Percentiles rank a stretch among this genome's conserved stretches.
Conservation (phyloP, 805 yeast genomes). For the Lipomyces yamadae region DNA sequence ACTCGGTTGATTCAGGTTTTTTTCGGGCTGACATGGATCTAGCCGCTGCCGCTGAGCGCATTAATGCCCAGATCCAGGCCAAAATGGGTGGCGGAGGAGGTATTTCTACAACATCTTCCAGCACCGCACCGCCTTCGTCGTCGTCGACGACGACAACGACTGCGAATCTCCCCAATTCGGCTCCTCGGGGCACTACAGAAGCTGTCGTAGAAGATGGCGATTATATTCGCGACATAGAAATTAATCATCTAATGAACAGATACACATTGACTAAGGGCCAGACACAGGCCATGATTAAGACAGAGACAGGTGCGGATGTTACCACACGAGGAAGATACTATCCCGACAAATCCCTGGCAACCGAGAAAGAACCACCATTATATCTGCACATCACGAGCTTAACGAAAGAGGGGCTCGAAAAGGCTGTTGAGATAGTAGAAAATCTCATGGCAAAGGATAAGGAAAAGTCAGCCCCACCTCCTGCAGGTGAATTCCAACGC, state of each 20-base stretch:
- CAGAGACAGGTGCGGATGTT: constrained; percentile 45
- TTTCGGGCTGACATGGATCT: neutral
- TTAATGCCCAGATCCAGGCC: constrained; percentile 43
- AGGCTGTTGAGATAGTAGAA: constrained; percentile 69
- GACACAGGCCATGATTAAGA: constrained; percentile 43
- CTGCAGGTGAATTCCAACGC: constrained; percentile 12
- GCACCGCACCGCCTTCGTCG: neutral
- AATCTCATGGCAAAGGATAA: constrained; percentile 50
- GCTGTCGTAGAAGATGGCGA: constrained; percentile 31
- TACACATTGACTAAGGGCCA: constrained; percentile 46
- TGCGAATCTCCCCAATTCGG: neutral
- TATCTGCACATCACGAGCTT: constrained; percentile 67
- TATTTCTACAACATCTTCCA: constrained; percentile 2
- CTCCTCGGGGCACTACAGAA: constrained; percentile 11
- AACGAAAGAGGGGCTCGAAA: constrained; percentile 48
- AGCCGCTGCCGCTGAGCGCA: constrained; percentile 46
- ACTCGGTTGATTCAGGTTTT: neutral
- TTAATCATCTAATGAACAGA: constrained; percentile 46
- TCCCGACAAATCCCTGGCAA: constrained; percentile 45
- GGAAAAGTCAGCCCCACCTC: constrained; percentile 19
- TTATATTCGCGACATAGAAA: constrained; percentile 42
- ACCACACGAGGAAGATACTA: constrained; percentile 46
- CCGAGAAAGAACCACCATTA: constrained; percentile 44
- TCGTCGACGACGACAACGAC: neutral
- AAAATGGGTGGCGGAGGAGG: constrained; percentile 16